Conservation (phyloP, 345 rosid genomes). For the Heritiera littoralis region DNA sequence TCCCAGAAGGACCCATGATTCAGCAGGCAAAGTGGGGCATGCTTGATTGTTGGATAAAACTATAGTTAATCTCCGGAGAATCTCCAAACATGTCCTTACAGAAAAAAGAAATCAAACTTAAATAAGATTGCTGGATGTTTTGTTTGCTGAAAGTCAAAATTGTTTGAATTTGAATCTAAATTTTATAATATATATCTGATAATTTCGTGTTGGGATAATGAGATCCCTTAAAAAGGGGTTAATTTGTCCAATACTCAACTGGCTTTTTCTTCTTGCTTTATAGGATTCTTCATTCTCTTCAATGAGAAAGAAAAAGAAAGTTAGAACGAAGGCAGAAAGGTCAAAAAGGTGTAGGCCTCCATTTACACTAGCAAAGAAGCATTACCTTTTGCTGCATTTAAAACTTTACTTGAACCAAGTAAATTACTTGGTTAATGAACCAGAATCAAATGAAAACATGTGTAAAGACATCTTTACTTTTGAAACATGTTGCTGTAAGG, state of each 20-base stretch:
- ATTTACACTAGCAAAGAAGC: neutral
- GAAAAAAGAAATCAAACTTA: neutral
- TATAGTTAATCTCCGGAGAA: neutral
- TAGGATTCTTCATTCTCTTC: constrained; percentile 32
- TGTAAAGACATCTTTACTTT: constrained; percentile 26
- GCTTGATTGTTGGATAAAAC: neutral
- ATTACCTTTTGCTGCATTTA: neutral
- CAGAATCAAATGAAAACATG: neutral
- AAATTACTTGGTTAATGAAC: constrained; percentile 7
- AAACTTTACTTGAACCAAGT: neutral
- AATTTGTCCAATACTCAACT: neutral
- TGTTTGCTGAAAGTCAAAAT: too few species aligned
- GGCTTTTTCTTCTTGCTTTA: constrained; percentile 13
- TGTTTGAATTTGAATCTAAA: too few species aligned
- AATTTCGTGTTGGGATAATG: neutral
- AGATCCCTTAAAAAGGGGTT: constrained; percentile 14
- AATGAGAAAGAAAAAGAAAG: constrained; percentile 19
- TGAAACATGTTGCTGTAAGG: constrained; percentile 15
- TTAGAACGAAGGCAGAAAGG: neutral
- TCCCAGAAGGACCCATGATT: neutral
- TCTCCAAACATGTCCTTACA: neutral
- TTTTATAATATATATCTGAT: too few species aligned
- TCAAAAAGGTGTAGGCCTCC: constrained; percentile 28
- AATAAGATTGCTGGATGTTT: neutral
- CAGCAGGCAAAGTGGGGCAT: constrained; percentile 25